These are phyloP conservation scores for Xylariaceae sp. DNA, from an alignment of 2,329 filamentous ascomycete genomes.

Conservation along the genomic window DNA sequence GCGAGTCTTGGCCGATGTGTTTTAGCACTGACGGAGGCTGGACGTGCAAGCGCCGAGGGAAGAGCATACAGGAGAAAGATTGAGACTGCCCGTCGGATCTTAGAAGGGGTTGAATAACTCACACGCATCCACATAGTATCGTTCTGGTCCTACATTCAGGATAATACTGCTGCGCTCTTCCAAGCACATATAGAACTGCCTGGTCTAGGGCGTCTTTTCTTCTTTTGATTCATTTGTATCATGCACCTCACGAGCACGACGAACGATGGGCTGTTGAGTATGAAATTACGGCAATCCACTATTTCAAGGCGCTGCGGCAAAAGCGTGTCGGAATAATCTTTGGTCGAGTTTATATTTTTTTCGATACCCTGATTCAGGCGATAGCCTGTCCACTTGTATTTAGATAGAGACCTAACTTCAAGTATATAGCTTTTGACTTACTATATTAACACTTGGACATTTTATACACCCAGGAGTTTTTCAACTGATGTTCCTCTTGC, in stretches of 20 bases:
- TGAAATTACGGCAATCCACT: slow-evolving; percentile 25
- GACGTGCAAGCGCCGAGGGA: slow-evolving; percentile 62
- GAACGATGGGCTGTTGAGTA: slow-evolving; percentile 22
- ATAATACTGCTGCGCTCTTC: not conserved
- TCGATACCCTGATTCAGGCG: slow-evolving; percentile 28
- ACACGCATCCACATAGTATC: not conserved
- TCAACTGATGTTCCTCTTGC: not conserved
- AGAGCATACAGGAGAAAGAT: slow-evolving; percentile 73
- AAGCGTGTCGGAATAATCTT: slow-evolving; percentile 16
- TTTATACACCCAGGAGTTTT: not conserved
- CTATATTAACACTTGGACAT: not conserved
- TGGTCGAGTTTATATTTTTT: slow-evolving; percentile 14
- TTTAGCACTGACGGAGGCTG: slow-evolving; percentile 61
- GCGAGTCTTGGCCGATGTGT: slow-evolving; percentile 67
- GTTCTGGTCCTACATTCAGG: slow-evolving; percentile 4
- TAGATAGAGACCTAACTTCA: slow-evolving; percentile 12
- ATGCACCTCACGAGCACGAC: slow-evolving; percentile 19
- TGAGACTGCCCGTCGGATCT: slow-evolving; percentile 73
- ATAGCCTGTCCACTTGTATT: slow-evolving; percentile 16
- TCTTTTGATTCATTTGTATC: slow-evolving; percentile 16
- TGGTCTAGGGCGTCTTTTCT: slow-evolving; percentile 6
- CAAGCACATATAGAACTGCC: not conserved
- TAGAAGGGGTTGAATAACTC: slow-evolving; percentile 69
- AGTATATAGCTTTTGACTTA: slow-evolving; percentile 10
- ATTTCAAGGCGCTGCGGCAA: slow-evolving; percentile 8